These are phyloP conservation scores for Wickerhamomyces rabaulensis DNA, from an alignment of 805 yeast species.

Conservation along the genomic window DNA sequence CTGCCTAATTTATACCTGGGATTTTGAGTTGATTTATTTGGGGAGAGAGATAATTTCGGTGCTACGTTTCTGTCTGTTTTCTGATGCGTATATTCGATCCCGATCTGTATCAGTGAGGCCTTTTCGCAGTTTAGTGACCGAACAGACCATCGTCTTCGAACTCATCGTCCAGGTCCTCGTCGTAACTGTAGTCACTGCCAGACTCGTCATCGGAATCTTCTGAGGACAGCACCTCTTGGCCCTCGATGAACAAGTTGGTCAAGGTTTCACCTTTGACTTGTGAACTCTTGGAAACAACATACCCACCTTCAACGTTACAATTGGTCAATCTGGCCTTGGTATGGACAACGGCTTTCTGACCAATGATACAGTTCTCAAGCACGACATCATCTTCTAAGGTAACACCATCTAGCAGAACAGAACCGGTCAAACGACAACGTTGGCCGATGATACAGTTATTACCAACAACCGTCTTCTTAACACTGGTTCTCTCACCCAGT, in stretches of 20 bases:
- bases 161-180: slow-evolving; percentile 37
- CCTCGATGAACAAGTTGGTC: slow-evolving; percentile 28
- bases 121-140: slow-evolving; percentile 32
- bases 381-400: slow-evolving; percentile 69
- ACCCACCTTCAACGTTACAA: slow-evolving; percentile 83
- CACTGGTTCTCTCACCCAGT: slow-evolving; percentile 78
- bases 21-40: too few relatives aligned
- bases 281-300: slow-evolving; percentile 53
- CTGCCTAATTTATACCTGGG: too few relatives aligned
- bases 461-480: slow-evolving; percentile 83
- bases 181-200: slow-evolving; percentile 31
- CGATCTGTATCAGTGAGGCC: neutral
- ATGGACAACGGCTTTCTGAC: slow-evolving; percentile 59
- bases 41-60: too few relatives aligned
- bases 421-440: slow-evolving; percentile 84
- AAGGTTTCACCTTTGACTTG: slow-evolving; percentile 55
- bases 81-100: neutral
- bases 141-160: slow-evolving; percentile 57
- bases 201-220: slow-evolving; percentile 16
- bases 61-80: neutral
- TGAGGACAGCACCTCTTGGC: slow-evolving; percentile 18
- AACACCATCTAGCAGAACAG: slow-evolving; percentile 69
- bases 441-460: slow-evolving; percentile 71
- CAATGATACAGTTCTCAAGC: slow-evolving; percentile 82
- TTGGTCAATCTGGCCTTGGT: slow-evolving; percentile 62